A percentile compares a stretch with the other conserved stretches of the same genome.
phyloP scores from a whole-genome alignment of 768 basidiomycete species.

The Paxillus ammoniavirescens region DNA sequence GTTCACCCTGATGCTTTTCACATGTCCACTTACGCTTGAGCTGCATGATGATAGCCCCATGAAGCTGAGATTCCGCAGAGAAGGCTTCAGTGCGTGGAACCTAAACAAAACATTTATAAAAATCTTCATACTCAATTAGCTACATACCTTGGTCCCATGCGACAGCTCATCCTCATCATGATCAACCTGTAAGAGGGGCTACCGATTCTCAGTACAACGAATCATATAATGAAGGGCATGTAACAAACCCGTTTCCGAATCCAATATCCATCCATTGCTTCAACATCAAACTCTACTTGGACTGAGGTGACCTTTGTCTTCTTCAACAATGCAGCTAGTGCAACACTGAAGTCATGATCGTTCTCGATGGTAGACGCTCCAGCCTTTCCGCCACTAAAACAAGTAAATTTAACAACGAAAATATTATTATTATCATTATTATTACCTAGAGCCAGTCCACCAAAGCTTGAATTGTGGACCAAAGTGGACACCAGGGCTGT shows the following conservation, averaged over 20 bases:
- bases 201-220: too few species aligned
- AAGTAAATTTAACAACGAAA: background rate
- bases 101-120: too few species aligned
- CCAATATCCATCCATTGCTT: constrained; percentile 22
- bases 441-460: too few species aligned
- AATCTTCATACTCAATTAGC: background rate
- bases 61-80: background rate
- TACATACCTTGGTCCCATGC: background rate
- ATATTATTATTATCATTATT: background rate
- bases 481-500: too few species aligned
- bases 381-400: too few species aligned
- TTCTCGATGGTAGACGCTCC: too few species aligned
- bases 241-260: constrained; percentile 10
- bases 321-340: constrained; percentile 1
- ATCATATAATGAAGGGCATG: background rate
- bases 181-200: too few species aligned
- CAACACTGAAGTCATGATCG: background rate
- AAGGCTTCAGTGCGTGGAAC: background rate
- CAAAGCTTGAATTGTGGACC: too few species aligned
- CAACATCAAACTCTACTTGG: constrained; percentile 21
- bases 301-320: constrained; percentile 9
- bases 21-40: background rate
- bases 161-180: background rate
- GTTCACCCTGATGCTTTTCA: background rate
- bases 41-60: background rate